Percentiles rank a stretch among this genome's conserved stretches.
Evolutionary conservation across 2,329 filamentous ascomycete species (phyloP).

Genomic region (Aureobasidium mangrovei): DNA sequence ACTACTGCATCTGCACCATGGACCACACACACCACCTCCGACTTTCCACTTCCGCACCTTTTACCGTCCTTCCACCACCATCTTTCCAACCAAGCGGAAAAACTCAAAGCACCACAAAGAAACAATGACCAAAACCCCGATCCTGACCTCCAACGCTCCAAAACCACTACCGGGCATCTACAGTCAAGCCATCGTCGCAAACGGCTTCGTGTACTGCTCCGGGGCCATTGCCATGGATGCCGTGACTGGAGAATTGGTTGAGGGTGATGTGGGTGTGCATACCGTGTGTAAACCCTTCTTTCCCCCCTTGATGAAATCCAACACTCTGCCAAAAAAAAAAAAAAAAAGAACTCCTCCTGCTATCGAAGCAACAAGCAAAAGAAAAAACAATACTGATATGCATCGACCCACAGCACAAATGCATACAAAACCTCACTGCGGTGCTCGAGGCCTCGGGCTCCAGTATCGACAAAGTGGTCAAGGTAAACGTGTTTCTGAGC

Average conservation of each 20-base stretch:
- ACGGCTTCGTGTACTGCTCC: slow-evolving; percentile 63
- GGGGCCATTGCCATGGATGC: slow-evolving; percentile 53
- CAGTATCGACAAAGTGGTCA: slow-evolving; percentile 52
- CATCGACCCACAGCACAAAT: slow-evolving; percentile 37
- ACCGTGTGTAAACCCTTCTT: slow-evolving; percentile 33
- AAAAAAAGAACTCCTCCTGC: no score
- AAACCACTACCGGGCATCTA: slow-evolving; percentile 20
- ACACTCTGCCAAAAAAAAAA: neutral
- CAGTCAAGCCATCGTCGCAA: slow-evolving; percentile 32
- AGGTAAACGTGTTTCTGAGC: slow-evolving; percentile 58
- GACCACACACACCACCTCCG: neutral
- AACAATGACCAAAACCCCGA: slow-evolving; percentile 13
- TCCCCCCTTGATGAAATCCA: neutral
- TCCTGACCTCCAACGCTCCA: slow-evolving; percentile 14
- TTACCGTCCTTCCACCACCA: neutral
- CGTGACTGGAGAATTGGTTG: slow-evolving; percentile 44
- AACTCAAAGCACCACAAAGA: neutral
- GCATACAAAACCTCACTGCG: slow-evolving; percentile 49
- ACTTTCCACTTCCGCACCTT: neutral
- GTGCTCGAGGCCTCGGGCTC: slow-evolving; percentile 54
- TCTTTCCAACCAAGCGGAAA: neutral
- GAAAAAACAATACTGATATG: neutral
- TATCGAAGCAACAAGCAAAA: slow-evolving; percentile 6
- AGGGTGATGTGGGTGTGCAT: slow-evolving; percentile 48
- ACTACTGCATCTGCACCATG: neutral